Percentiles rank a stretch among this genome's conserved stretches.
Conservation (phyloP, 495 filamentous ascomycete genomes). For the Mycothermus thermophilus region DNA sequence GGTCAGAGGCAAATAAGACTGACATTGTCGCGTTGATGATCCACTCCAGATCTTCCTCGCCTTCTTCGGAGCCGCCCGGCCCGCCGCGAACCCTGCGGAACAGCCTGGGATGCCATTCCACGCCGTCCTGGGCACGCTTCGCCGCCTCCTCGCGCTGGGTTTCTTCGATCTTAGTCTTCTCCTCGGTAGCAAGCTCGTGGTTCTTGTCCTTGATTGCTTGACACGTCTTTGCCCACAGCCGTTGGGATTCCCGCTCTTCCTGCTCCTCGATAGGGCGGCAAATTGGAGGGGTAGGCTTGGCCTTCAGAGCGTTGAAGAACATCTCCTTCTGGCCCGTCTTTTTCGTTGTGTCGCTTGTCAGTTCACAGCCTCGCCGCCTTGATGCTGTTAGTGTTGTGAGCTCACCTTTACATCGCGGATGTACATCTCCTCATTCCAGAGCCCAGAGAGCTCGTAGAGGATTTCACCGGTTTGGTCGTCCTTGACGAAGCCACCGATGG, state of each 20-base stretch:
- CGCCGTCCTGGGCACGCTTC: constrained; percentile 59
- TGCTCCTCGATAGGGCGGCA: constrained; percentile 74
- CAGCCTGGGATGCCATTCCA: constrained; percentile 79
- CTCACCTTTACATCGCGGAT: constrained; percentile 70
- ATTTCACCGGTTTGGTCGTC: constrained; percentile 74
- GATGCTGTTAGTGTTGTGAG: constrained; percentile 1
- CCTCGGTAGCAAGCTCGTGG: constrained; percentile 81
- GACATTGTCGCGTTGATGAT: constrained; percentile 84
- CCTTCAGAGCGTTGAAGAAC: constrained; percentile 72
- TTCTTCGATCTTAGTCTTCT: constrained; percentile 91
- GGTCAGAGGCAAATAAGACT: constrained; percentile 16
- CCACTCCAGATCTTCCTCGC: constrained; percentile 83
- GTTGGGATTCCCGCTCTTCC: constrained; percentile 79
- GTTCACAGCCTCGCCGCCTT: no score
- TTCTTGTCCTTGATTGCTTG: constrained; percentile 69
- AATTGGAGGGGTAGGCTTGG: constrained; percentile 61
- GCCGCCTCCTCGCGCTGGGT: constrained; percentile 80
- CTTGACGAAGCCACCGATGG: constrained; percentile 84
- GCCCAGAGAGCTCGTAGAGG: constrained; percentile 77
- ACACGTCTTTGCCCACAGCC: constrained; percentile 68
- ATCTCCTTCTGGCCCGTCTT: constrained; percentile 79
- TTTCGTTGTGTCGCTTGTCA: neutral
- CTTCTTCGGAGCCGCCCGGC: constrained; percentile 60
- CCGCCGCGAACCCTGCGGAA: constrained; percentile 67
- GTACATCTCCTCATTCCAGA: constrained; percentile 91